Conservation (phyloP, 768 basidiomycete genomes). For the Naganishia friedmannii region DNA sequence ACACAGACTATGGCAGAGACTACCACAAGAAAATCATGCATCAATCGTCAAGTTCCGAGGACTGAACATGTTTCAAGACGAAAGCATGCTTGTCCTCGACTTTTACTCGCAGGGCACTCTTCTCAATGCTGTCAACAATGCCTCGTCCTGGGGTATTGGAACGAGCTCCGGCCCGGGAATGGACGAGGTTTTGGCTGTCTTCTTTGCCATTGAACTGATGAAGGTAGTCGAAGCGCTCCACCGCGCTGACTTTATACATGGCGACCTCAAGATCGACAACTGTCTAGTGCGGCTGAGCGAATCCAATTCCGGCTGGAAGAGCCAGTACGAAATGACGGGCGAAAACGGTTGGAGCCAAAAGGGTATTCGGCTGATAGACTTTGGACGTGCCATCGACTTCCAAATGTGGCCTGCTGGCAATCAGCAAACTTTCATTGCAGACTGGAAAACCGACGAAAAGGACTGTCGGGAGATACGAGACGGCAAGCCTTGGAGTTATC, state of each 20-base stretch:
- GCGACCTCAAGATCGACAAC: conserved; percentile 98
- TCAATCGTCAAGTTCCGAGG: conserved; percentile 75
- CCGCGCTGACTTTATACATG: conserved; percentile 80
- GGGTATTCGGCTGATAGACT: conserved; percentile 91
- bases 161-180: conserved; percentile 56
- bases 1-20: conserved; percentile 66
- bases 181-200: conserved; percentile 89
- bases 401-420: conserved; percentile 66
- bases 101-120: conserved; percentile 87
- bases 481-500: conserved; percentile 81
- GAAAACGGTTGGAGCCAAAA: conserved; percentile 80
- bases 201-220: conserved; percentile 89
- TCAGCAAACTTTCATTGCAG: conserved; percentile 72
- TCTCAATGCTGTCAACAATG: conserved; percentile 85
- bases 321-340: conserved; percentile 73
- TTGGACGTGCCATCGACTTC: conserved; percentile 90
- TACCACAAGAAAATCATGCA: conserved; percentile 61
- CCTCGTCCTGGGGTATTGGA: conserved; percentile 68
- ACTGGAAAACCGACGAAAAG: conserved; percentile 82
- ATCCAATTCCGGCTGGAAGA: conserved; percentile 68
- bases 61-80: conserved; percentile 79
- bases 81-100: conserved; percentile 84
- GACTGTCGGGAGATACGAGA: conserved; percentile 91
- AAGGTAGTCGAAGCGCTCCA: conserved; percentile 80
- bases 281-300: conserved; percentile 82